phyloP scores from a whole-genome alignment of 2,329 filamentous ascomycete genomes.

The Plectosphaerella plurivora region DNA sequence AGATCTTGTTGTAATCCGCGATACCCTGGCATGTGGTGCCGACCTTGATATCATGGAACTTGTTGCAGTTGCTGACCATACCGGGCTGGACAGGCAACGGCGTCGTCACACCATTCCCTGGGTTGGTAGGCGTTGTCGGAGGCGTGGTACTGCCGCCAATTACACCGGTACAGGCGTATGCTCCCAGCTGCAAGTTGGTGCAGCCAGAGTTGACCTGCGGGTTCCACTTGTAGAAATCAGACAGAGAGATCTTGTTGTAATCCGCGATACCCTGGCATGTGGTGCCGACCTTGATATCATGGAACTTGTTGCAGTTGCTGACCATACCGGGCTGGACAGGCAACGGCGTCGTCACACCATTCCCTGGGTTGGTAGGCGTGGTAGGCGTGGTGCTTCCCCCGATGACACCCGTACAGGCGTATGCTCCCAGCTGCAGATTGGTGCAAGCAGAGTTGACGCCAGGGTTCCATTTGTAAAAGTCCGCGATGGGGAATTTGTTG shows the following conservation, averaged over 20 bases:
- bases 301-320: conserved; percentile 14
- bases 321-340: conserved; percentile 22
- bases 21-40: no score
- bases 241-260: conserved; percentile 12
- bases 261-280: conserved; percentile 5
- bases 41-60: conserved; percentile 13
- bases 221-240: conserved; percentile 16
- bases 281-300: conserved; percentile 3
- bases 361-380: conserved; percentile 7
- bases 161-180: conserved; percentile 2
- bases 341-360: conserved; percentile 16
- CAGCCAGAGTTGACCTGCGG: conserved; percentile 2
- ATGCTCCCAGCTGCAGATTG: conserved; percentile 4
- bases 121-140: background rate
- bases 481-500: conserved; percentile 14
- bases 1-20: background rate
- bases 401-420: conserved; percentile 1
- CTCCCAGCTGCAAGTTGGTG: conserved; percentile 5
- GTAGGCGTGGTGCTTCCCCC: conserved; percentile 2
- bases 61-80: conserved; percentile 17
- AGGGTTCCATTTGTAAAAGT: conserved; percentile 19
- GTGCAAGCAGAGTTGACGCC: conserved; percentile 7
- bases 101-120: conserved; percentile 14
- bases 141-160: background rate
- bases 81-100: conserved; percentile 20